Base-by-base conservation (phyloP, 1,284 basidiomycete genomes). In the Sanghuangporus weigelae region DNA sequence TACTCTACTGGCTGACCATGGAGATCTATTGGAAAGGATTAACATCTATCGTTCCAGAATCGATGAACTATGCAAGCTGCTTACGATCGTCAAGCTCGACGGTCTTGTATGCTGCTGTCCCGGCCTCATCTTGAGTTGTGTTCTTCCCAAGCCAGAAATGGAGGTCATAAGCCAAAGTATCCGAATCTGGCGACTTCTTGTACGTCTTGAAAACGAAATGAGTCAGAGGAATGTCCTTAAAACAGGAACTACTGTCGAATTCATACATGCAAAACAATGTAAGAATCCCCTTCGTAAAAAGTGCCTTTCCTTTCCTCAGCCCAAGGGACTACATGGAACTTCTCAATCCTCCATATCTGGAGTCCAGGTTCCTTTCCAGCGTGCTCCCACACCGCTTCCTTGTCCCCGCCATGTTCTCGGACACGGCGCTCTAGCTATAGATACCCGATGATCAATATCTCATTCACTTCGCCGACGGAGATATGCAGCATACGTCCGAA, bases 271-370 rank as follows among this genome's bases (percentile, higher is more conserved):
- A 87, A 73, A 31, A 87, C 74, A 62, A 89, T 83, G 68, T 87
- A 88, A 0, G 84, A 85, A 71, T 88, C 85, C 0, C 85, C 86
- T 64, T 83, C 79, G 69, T 83, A 86, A 71, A 87, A 87, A 76
- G 55, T 51, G n/a, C 49, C 49, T 21, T 51, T 51, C 14, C 49
- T 7, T 23, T 51, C 49, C 26, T 51, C 49, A 1, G 49, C 19
- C 49, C 49, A 51, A 14, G 49, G n/a, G 12, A 51, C 49, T 23
- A 51, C 49, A 14, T 74, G 72, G 68, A 86, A 87, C 58, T 84
- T 76, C 68, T 87, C 83, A 56, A 86, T 80, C 23, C 83, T 73
- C 85, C 85, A 89, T 2, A 84, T 79, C 69, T 82, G 77, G 49
- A 83, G 67, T 0, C 81, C 84, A 4, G 71, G 72, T 19, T 67